phyloP scores from a whole-genome alignment of 2,329 filamentous ascomycete genomes.

The Polychaeton citri region DNA sequence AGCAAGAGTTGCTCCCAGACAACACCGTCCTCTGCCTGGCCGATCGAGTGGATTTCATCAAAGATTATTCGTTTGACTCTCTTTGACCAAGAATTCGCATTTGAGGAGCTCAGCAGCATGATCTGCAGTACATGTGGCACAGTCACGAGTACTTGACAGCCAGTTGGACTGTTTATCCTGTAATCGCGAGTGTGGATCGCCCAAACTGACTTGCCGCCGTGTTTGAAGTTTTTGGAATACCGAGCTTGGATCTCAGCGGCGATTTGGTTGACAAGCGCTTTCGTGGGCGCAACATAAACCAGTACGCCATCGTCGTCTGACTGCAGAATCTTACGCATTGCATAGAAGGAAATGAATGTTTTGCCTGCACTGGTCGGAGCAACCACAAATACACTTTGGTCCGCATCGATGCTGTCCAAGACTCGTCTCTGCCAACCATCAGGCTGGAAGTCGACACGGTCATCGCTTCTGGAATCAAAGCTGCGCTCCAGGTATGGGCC shows the following conservation, averaged over 20 bases:
- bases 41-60: slow-evolving; percentile 71
- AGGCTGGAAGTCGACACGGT: slow-evolving; percentile 58
- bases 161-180: slow-evolving; percentile 57
- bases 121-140: slow-evolving; percentile 69
- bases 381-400: slow-evolving; percentile 60
- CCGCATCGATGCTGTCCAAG: slow-evolving; percentile 56
- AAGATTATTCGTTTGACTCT: slow-evolving; percentile 66
- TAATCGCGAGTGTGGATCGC: slow-evolving; percentile 66
- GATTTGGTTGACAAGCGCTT: slow-evolving; percentile 73
- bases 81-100: slow-evolving; percentile 53
- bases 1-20: slow-evolving; percentile 69
- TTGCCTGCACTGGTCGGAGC: slow-evolving; percentile 70
- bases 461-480: slow-evolving; percentile 54
- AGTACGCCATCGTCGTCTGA: slow-evolving; percentile 55
- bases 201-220: slow-evolving; percentile 57
- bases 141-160: slow-evolving; percentile 64
- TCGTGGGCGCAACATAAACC: slow-evolving; percentile 70
- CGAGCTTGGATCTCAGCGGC: slow-evolving; percentile 64
- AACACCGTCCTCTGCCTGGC: slow-evolving; percentile 60
- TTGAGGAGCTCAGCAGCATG: slow-evolving; percentile 54
- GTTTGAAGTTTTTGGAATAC: slow-evolving; percentile 53
- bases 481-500: slow-evolving; percentile 65
- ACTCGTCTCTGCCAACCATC: slow-evolving; percentile 67
- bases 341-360: slow-evolving; percentile 75
- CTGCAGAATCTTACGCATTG: slow-evolving; percentile 63